phyloP scores from a whole-genome alignment of 768 basidiomycete species.

The Pulveroboletus frians region DNA sequence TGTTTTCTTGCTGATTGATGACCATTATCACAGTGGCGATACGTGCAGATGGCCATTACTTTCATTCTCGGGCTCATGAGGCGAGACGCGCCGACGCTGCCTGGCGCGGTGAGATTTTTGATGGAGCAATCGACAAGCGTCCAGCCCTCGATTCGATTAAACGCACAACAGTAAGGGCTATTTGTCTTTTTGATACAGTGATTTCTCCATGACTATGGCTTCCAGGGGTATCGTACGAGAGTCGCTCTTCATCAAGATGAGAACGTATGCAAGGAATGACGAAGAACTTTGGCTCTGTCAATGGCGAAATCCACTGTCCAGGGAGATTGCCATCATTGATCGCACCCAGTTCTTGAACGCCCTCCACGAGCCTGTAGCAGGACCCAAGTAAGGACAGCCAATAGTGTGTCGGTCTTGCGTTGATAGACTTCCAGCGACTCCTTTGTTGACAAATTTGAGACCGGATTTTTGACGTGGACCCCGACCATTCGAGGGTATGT shows the following conservation, averaged over 20 bases:
- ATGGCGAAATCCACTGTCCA: constrained; percentile 61
- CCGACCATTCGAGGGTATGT: constrained; percentile 57
- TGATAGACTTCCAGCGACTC: constrained; percentile 31
- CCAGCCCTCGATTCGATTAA: constrained; percentile 61
- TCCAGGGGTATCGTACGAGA: constrained; percentile 62
- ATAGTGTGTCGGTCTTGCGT: background rate
- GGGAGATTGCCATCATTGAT: constrained; percentile 42
- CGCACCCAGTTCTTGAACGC: constrained; percentile 45
- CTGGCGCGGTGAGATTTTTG: constrained; percentile 58
- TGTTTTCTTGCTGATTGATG: constrained; percentile 5
- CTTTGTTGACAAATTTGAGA: constrained; percentile 70
- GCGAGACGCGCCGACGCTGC: constrained; percentile 51
- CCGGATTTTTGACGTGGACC: constrained; percentile 78
- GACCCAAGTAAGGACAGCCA: constrained; percentile 31
- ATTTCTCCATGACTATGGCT: background rate
- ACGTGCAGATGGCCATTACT: constrained; percentile 63
- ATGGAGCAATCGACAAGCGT: constrained; percentile 62
- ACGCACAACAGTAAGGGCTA: constrained; percentile 52
- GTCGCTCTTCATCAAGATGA: constrained; percentile 65
- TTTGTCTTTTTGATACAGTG: background rate
- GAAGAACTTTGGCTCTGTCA: constrained; percentile 71
- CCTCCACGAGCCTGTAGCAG: constrained; percentile 38
- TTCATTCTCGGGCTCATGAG: constrained; percentile 60
- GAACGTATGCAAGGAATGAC: constrained; percentile 58
- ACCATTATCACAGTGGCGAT: constrained; percentile 62